Evolutionary conservation across 2,329 filamentous ascomycete genomes (phyloP).

Genomic region (Alternaria ethzedia): DNA sequence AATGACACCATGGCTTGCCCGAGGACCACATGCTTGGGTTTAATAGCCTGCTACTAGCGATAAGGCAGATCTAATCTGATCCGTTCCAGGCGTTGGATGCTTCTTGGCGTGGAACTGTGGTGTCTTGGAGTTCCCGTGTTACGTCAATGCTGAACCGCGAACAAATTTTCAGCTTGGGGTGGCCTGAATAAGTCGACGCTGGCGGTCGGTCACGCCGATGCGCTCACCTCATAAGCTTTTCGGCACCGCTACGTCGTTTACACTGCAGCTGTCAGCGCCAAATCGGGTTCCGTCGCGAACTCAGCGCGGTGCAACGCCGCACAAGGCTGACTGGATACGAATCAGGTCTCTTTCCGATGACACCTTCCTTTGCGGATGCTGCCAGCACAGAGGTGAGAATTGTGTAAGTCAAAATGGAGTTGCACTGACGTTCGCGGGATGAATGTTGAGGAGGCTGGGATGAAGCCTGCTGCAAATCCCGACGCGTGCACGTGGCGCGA

Average conservation of each 20-base stretch:
- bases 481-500: neutral
- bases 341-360: neutral
- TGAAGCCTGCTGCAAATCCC: neutral
- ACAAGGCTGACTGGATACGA: neutral
- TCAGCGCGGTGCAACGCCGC: neutral
- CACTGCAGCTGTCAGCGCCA: neutral
- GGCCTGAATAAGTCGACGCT: neutral
- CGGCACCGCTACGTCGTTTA: neutral
- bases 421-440: neutral
- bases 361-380: neutral
- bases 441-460: neutral
- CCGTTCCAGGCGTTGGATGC: neutral
- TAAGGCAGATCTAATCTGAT: conserved; percentile 20
- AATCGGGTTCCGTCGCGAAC: neutral
- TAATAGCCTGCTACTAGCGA: neutral
- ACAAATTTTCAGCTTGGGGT: neutral
- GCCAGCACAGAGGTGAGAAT: neutral
- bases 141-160: conserved; percentile 11
- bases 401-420: neutral
- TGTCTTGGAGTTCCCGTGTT: conserved; percentile 7
- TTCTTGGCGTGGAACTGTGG: conserved; percentile 4
- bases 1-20: conserved; percentile 5
- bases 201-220: neutral
- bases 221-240: neutral
- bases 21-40: neutral